Conservation (phyloP, 2,329 filamentous ascomycete species). For the Achaetomium macrosporum region DNA sequence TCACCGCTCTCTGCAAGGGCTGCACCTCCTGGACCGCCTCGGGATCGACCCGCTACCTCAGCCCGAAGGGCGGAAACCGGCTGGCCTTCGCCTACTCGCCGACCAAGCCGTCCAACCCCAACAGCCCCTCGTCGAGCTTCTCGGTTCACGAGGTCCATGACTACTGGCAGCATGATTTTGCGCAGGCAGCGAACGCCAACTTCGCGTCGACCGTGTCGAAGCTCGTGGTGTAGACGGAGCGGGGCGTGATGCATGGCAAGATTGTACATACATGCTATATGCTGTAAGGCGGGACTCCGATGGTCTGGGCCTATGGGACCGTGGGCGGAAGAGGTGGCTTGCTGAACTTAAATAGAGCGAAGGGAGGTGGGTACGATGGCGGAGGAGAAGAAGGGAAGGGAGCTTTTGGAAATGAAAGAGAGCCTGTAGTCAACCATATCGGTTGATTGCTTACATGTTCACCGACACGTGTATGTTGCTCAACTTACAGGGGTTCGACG, state of each 20-base stretch:
- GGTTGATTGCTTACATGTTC: no score
- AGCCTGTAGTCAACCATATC: no score
- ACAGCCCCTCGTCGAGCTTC: constrained; percentile 20
- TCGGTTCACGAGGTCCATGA: constrained; percentile 25
- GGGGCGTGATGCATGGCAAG: background rate
- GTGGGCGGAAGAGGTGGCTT: no score
- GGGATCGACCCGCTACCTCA: constrained; percentile 19
- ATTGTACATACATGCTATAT: background rate
- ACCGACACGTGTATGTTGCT: no score
- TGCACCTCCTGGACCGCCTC: constrained; percentile 21
- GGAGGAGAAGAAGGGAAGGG: no score
- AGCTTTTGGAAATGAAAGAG: no score
- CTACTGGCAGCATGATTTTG: constrained; percentile 28
- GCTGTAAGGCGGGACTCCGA: no score
- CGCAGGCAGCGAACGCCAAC: constrained; percentile 21
- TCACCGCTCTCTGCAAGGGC: constrained; percentile 33
- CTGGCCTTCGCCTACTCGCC: constrained; percentile 27
- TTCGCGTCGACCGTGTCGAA: constrained; percentile 15
- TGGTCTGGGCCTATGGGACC: no score
- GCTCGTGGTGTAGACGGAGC: constrained; percentile 1
- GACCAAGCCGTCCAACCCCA: constrained; percentile 18
- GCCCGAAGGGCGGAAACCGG: constrained; percentile 26
- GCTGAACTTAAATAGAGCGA: no score
- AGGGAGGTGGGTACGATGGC: no score
- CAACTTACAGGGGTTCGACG: no score